phyloP scores from a whole-genome alignment of 768 basidiomycete species.

The Hygrophoropsis aurantiaca region DNA sequence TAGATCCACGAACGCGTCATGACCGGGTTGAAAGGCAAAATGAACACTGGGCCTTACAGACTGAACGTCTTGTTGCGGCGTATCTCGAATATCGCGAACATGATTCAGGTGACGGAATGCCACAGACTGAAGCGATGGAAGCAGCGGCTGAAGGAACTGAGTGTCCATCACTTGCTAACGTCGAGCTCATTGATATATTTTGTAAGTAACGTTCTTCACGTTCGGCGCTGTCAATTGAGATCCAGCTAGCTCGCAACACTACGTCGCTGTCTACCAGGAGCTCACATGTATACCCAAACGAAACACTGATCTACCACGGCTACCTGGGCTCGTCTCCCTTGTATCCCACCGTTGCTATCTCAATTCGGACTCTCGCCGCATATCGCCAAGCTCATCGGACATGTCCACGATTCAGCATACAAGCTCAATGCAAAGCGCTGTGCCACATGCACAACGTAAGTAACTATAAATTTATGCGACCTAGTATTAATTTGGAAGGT shows the following conservation, averaged over 20 bases:
- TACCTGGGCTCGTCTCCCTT: slow-evolving; percentile 20
- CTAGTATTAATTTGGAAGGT: background rate
- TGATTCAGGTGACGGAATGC: background rate
- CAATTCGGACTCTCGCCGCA: slow-evolving; percentile 14
- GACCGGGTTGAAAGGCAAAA: background rate
- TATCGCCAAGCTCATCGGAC: slow-evolving; percentile 23
- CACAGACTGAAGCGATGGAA: background rate
- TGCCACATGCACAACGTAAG: background rate
- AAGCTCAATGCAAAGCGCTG: slow-evolving; percentile 10
- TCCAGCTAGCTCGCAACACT: background rate
- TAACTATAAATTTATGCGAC: background rate
- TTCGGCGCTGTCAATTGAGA: background rate
- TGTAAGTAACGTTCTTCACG: background rate
- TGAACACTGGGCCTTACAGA: background rate
- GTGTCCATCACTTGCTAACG: background rate
- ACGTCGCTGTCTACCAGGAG: background rate
- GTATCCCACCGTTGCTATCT: slow-evolving; percentile 14
- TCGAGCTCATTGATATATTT: slow-evolving; percentile 1
- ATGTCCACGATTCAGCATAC: slow-evolving; percentile 23
- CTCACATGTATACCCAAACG: slow-evolving; percentile 10
- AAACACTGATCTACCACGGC: slow-evolving; percentile 15
- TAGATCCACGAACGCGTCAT: background rate
- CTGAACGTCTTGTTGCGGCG: background rate
- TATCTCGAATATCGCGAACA: background rate
- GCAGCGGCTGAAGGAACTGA: background rate